Evolutionary conservation across 2,329 filamentous ascomycete species (phyloP).

Genomic region (Juglanconis sp.): DNA sequence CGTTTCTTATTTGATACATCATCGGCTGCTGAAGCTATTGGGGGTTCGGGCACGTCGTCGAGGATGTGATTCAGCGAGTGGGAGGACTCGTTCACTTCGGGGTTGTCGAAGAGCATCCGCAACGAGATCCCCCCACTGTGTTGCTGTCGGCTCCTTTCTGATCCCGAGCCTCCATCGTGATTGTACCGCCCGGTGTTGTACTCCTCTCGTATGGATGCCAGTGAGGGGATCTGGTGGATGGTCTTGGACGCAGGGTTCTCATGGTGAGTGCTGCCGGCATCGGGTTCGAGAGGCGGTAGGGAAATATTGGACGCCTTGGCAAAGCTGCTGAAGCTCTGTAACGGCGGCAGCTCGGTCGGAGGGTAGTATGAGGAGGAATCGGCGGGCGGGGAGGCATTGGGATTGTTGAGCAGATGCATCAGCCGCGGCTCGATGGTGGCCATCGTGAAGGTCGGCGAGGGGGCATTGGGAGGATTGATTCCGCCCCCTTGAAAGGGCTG

Average conservation of each 20-base stretch:
- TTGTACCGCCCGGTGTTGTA: constrained; percentile 13
- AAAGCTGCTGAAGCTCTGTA: constrained; percentile 44
- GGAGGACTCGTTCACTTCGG: constrained; percentile 36
- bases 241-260: constrained; percentile 22
- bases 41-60: constrained; percentile 39
- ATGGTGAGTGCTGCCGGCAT: constrained; percentile 37
- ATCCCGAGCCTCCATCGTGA: constrained; percentile 5
- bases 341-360: constrained; percentile 52
- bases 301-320: constrained; percentile 42
- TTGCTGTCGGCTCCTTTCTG: constrained; percentile 3
- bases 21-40: not conserved
- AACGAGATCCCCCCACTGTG: constrained; percentile 26
- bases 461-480: constrained; percentile 33
- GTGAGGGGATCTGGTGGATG: constrained; percentile 24
- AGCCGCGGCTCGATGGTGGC: constrained; percentile 66
- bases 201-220: constrained; percentile 19
- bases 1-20: constrained; percentile 54
- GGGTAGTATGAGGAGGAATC: constrained; percentile 30
- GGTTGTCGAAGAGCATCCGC: constrained; percentile 39
- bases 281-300: constrained; percentile 51
- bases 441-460: constrained; percentile 44
- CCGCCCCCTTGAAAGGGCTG: constrained; percentile 16
- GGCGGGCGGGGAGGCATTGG: constrained; percentile 37
- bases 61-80: constrained; percentile 45
- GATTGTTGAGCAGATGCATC: constrained; percentile 62